Evolutionary conservation across 2,329 filamentous ascomycete species (phyloP), one percentile per base, ranked within the genome.

Genomic region (Nigrograna mackinnonii): DNA sequence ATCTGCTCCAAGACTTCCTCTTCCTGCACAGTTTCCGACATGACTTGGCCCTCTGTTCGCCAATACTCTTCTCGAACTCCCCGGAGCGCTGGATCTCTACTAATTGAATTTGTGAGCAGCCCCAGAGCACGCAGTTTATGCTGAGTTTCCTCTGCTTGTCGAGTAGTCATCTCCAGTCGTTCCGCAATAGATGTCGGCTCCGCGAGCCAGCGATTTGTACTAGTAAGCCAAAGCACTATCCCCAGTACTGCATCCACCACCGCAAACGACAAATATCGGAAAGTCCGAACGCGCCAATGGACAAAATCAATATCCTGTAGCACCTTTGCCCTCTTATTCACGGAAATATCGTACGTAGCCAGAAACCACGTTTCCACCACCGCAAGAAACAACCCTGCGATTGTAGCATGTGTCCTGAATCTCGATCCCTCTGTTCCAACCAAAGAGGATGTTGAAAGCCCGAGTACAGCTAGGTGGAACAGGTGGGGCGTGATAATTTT

Each of bases 181-280:
- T 88, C 84, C 1, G 83, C 79, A 0, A 84, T 67, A 0, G 78
- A 74, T 0, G 81, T 78, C 12, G 84, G 80, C 35, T 76, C 73
- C 17, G 83, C 79, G 52, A 95, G 89, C 45, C 87, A 86, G 16
- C 91, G 84, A 60, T 91, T 86, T 4, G 94, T 96, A 13, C 83
- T 82, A 3, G 86, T 85, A 4, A 94, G 75, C 71, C 85, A 96
- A 26, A 96, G 73, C 4, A 86, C 66, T 39, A 73, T 77, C 0
- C 83, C 88, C 0, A 94, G 68, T 1, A 76, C 42, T 0, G 68
- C 76, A 61, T 97, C 85, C 17, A 90, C 75, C 0, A 75, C 52
- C 0, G 84, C 84, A 3, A 96, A 80, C 1, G 70, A 73, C 12
- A 89, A 55, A 21, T 79, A 79, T 2, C 94, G 84, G 39, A 79